Conservation (phyloP, 2,329 filamentous ascomycete species). For the Ascochyta fabae region DNA sequence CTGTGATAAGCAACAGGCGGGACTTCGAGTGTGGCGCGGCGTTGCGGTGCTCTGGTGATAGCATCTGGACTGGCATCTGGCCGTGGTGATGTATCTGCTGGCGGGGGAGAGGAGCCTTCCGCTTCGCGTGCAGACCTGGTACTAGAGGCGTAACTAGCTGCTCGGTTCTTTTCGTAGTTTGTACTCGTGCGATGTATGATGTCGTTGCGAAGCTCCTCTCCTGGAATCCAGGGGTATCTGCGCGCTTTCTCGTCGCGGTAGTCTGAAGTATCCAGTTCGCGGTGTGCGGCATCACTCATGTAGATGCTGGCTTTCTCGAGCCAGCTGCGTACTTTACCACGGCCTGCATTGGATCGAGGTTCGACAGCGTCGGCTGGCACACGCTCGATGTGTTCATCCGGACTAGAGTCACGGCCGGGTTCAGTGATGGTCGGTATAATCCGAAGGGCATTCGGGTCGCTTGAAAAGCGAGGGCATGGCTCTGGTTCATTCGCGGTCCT, state of each 20-base stretch:
- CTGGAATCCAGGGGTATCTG: slow-evolving; percentile 65
- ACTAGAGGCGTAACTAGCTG: slow-evolving; percentile 48
- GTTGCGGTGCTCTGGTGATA: slow-evolving; percentile 14
- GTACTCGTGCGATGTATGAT: slow-evolving; percentile 49
- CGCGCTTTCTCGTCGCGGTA: slow-evolving; percentile 56
- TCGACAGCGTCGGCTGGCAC: slow-evolving; percentile 10
- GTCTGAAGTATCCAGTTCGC: slow-evolving; percentile 54
- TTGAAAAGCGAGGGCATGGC: slow-evolving; percentile 21
- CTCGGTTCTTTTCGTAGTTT: slow-evolving; percentile 51
- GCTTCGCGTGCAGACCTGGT: slow-evolving; percentile 36
- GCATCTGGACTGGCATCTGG: slow-evolving; percentile 21
- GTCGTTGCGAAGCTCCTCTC: slow-evolving; percentile 57
- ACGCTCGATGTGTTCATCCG: slow-evolving; percentile 3
- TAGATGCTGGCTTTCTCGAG: slow-evolving; percentile 55
- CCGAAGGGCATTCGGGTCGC: slow-evolving; percentile 21
- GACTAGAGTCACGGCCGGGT: slow-evolving; percentile 5
- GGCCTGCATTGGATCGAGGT: slow-evolving; percentile 24
- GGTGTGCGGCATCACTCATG: slow-evolving; percentile 56
- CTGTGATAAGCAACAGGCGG: slow-evolving; percentile 21
- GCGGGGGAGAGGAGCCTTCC: slow-evolving; percentile 27
- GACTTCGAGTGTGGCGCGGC: slow-evolving; percentile 32
- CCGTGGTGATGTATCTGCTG: slow-evolving; percentile 10
- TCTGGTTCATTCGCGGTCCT: not conserved
- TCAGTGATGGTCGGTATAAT: slow-evolving; percentile 26
- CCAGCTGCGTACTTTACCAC: slow-evolving; percentile 40